phyloP scores from a whole-genome alignment of 169 alveolate genomes.

The Eimeria zaria region DNA sequence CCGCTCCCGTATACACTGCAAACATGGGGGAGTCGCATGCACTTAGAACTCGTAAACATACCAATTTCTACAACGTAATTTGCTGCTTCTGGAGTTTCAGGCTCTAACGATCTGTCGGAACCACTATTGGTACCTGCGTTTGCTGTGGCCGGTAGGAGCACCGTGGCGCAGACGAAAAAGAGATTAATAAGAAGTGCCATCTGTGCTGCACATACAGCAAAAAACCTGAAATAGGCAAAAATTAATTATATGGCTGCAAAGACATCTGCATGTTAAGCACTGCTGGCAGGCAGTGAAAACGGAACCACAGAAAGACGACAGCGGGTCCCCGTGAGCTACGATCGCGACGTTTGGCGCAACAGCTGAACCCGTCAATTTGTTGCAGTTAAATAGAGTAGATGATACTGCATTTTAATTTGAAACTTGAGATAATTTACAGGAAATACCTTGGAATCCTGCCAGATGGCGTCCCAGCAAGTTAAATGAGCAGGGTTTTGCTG shows the following conservation, averaged over 20 bases:
- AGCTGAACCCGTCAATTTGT: neutral
- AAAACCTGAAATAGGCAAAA: neutral
- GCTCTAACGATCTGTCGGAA: neutral
- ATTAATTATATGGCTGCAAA: neutral
- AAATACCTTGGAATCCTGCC: neutral
- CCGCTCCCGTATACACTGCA: no score
- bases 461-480: neutral
- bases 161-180: neutral
- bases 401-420: no score
- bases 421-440: no score
- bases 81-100: neutral
- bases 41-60: neutral
- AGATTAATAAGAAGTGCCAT: conserved; percentile 5
- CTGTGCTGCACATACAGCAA: neutral
- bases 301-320: neutral
- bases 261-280: neutral
- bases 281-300: neutral
- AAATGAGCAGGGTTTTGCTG: no score
- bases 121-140: neutral
- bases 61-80: neutral
- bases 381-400: neutral
- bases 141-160: neutral
- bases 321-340: neutral
- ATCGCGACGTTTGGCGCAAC: neutral
- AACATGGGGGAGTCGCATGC: neutral